Conservation (phyloP, 208 protist genomes). For the Trichomonas tenax region DNA sequence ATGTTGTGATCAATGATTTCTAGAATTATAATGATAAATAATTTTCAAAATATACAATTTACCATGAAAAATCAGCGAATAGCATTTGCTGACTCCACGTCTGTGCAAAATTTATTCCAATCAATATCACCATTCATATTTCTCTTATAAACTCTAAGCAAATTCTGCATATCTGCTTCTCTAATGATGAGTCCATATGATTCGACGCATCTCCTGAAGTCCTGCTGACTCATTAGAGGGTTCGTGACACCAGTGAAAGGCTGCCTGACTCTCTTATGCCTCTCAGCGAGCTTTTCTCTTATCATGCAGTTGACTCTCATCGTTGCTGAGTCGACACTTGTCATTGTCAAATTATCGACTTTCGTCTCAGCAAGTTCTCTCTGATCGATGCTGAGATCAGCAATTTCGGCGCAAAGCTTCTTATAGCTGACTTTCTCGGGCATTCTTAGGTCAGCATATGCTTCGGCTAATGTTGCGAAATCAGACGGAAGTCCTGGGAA, state of each 20-base stretch:
- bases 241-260: neutral
- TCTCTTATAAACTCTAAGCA: neutral
- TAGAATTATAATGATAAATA: no score
- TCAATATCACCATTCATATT: conserved; percentile 1
- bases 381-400: neutral
- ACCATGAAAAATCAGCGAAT: no score
- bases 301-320: neutral
- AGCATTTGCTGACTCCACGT: neutral
- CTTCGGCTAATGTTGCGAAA: neutral
- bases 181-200: neutral
- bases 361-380: neutral
- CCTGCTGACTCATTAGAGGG: neutral
- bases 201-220: neutral
- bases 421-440: neutral
- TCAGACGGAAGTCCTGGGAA: neutral
- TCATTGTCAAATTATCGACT: neutral
- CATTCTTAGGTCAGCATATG: neutral
- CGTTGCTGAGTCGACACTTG: neutral
- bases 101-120: neutral
- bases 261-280: neutral
- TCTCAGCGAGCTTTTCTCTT: neutral
- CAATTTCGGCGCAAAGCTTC: neutral
- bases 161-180: neutral
- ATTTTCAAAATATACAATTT: neutral
- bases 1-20: no score